These are phyloP conservation scores for Trypethelium eluteriae DNA, from an alignment of 495 filamentous ascomycete species.

Conservation along the genomic window DNA sequence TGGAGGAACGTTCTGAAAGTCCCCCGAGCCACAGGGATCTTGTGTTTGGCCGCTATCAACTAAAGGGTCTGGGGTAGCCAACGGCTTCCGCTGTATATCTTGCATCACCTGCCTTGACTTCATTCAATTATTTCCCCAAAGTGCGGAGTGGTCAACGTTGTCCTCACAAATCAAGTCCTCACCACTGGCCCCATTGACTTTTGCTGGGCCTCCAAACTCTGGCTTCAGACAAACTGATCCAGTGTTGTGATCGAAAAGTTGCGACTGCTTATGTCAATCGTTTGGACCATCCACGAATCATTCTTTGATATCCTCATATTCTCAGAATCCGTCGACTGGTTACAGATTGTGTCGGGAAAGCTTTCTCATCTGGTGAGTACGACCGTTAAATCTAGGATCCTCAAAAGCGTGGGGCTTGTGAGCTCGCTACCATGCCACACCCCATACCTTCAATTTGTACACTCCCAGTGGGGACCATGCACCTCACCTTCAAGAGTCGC, in stretches of 20 bases:
- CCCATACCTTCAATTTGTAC: neutral
- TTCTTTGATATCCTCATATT: neutral
- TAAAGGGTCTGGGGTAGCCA: neutral
- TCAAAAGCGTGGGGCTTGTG: neutral
- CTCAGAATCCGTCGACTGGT: neutral
- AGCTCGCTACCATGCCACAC: neutral
- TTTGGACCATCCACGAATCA: neutral
- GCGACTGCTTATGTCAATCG: neutral
- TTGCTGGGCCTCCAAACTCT: neutral
- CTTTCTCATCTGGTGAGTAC: neutral
- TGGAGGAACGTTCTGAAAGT: constrained; percentile 6
- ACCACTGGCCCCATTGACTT: neutral
- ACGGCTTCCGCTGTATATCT: constrained; percentile 10
- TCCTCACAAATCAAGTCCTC: neutral
- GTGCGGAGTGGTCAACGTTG: neutral
- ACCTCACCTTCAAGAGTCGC: neutral
- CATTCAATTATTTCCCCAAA: neutral
- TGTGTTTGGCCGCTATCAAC: constrained; percentile 5
- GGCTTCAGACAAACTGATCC: neutral
- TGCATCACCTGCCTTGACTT: neutral
- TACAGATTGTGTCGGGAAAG: neutral
- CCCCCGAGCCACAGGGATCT: neutral
- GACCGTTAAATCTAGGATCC: neutral
- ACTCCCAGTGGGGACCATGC: neutral
- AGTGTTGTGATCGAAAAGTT: neutral